Evolutionary conservation across 345 rosid species (phyloP).

Genomic region (Psidium guajava): DNA sequence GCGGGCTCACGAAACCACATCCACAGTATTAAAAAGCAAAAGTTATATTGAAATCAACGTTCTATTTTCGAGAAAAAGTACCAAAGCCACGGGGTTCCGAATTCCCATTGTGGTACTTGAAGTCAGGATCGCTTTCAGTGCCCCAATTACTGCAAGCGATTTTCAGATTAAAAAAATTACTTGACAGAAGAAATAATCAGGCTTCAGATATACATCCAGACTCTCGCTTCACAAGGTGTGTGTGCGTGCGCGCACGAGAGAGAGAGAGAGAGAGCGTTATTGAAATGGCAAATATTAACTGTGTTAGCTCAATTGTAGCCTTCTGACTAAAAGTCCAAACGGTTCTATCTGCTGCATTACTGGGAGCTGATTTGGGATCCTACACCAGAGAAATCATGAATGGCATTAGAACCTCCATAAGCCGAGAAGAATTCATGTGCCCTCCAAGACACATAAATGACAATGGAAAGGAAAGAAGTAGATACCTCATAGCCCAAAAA

Average conservation of each 20-base stretch:
- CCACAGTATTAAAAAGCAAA: neutral
- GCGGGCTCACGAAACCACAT: neutral
- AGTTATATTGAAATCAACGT: neutral
- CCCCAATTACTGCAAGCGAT: conserved; percentile 77
- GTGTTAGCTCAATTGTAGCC: conserved; percentile 87
- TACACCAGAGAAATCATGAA: conserved; percentile 10
- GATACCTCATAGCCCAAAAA: conserved; percentile 87
- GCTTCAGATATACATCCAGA: too few species aligned
- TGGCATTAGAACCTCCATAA: neutral
- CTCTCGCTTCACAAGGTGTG: neutral
- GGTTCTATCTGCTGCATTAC: conserved; percentile 62
- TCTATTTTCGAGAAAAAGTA: conserved; percentile 3
- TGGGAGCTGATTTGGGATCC: conserved; percentile 71
- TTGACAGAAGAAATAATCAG: neutral
- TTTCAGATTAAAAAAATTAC: conserved; percentile 1
- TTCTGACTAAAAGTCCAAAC: conserved; percentile 71
- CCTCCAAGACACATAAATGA: neutral
- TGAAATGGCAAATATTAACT: conserved; percentile 24
- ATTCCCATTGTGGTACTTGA: conserved; percentile 91
- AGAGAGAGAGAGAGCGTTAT: neutral
- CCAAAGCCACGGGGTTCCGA: conserved; percentile 93
- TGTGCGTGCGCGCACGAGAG: neutral
- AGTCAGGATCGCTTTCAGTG: conserved; percentile 79
- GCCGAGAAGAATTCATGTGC: too few species aligned
- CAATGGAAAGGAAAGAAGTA: neutral